Base-by-base conservation (phyloP, 371 early-diverging fungal species). In the Synchytrium microbalum region DNA sequence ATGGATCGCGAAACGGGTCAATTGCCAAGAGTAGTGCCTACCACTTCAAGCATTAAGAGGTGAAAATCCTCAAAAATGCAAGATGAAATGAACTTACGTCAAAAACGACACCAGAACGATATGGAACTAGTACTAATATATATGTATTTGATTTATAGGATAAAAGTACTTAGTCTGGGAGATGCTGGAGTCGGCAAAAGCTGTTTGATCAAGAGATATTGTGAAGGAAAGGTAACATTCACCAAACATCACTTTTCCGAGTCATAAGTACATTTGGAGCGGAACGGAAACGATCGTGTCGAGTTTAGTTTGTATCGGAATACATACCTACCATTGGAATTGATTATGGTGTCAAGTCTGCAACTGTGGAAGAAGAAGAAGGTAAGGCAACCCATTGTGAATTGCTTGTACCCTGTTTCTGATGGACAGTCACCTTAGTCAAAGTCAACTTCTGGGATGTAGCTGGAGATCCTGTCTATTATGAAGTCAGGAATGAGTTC, bases 381-480 rank as follows among this genome's bases (percentile, higher is more conserved):
- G 70, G 79, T 78, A 58, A 10, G 25, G 54, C 46, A 13, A 3
- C 31, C 27, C 8, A 54, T 16, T 5, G 0, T 32, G n/a, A 27
- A 19, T 14, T 46, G 24, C 51, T 19, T 24, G 31, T 26, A 38
- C 0, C n/a, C 14, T 31, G 13, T n/a, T 1, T 24, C 2, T 2
- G 2, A 61, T 63, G 32, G 27, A 0, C 31, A 10, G 14, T 0
- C 54, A 28, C 16, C 0, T 5, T 46, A 75, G 83, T 82, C 32
- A 82, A 81, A 64, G 71, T 81, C n/a, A 79, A 80, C 61, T 82
- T 82, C 64, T 82, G 81, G 81, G 83, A 82, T 65, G 68, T 74
- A 13, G 79, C 78, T 16, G 83, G 83, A 0, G 79, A 79, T 66
- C 73, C 69, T 0, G 63, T 72, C 16, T 81, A 79, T 68, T 70